Base-by-base conservation (phyloP, 208 protist genomes). In the Blastocrithidia nonstop region DNA sequence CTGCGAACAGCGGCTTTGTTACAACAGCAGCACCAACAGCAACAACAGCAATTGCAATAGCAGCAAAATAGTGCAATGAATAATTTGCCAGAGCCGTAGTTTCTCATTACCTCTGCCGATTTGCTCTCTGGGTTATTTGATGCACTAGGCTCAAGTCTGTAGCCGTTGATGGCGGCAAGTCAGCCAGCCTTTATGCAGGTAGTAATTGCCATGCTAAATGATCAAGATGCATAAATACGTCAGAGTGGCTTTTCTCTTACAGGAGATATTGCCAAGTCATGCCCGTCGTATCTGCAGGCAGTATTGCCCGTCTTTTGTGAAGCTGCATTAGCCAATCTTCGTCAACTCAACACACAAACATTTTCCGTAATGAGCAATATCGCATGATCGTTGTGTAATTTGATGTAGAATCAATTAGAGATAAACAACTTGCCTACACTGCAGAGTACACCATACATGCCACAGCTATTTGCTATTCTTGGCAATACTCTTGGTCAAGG, bases 121-220 rank as follows among this genome's bases (percentile, higher is more conserved):
- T 45, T 92, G 40, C 57, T 92, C 13, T 71, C 58, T 35, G 77
- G 78, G 4, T 50, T 92, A 0, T 87, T 88, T 47, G 74, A 88
- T 52, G 78, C 77, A 1, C 58, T 88, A 23, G 83, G 83, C 40
- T 50, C 57, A 4, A 50, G 55, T 8, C 22, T 92, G 38, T 77
- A 84, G 52, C 69, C 75, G 4, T 61, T 82, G 1, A 50, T 87
- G 17, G 20, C 49, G 45, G 54, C 63, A 31, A 66, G 68, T 37
- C 41, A 76, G 26, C 66, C 74, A 4, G 15, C 56, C 3, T 74
- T 92, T 26, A 69, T 75, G 50, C 47, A 66, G 37, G 57, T 80
- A 24, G 17, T 80, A 19, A 45, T 84, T 7, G 32, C 49, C 8
- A 74, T 71, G 47, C 20, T 81, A 4, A 49, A 39, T 13, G 77